Conservation (phyloP, 257 asterid genomes). For the Coffea eugenioides region DNA sequence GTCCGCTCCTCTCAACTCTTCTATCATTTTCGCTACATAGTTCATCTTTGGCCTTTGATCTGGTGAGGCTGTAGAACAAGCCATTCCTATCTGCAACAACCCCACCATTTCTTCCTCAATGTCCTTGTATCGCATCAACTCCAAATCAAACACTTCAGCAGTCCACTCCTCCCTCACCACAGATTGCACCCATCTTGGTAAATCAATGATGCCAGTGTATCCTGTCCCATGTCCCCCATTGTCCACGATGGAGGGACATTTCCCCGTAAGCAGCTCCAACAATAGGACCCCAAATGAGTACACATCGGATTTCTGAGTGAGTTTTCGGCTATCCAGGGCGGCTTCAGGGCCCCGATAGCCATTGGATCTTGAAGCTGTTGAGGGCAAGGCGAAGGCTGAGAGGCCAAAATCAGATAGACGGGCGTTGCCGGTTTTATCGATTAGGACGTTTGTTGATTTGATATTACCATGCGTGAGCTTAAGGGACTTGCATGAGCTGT, state of each 20-base stretch:
- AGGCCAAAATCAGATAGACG: constrained; percentile 81
- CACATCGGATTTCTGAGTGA: constrained; percentile 68
- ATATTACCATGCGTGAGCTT: constrained; percentile 81
- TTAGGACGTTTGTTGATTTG: constrained; percentile 81
- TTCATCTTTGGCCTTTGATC: constrained; percentile 79
- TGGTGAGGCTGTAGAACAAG: constrained; percentile 57
- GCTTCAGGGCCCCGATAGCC: constrained; percentile 92
- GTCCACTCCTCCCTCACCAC: constrained; percentile 99
- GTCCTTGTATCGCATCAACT: constrained; percentile 92
- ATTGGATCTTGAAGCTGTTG: constrained; percentile 50
- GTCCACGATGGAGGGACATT: constrained; percentile 65
- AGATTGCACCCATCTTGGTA: constrained; percentile 97
- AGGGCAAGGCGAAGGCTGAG: constrained; percentile 51
- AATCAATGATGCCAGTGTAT: constrained; percentile 57
- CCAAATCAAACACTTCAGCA: constrained; percentile 94
- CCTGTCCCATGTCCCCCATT: constrained; percentile 42
- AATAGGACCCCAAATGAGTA: constrained; percentile 84
- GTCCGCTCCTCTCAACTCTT: constrained; percentile 69
- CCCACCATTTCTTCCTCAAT: constrained; percentile 98
- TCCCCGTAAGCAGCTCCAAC: constrained; percentile 85
- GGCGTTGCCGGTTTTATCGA: constrained; percentile 60
- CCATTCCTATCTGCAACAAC: constrained; percentile 77
- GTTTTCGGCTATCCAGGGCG: constrained; percentile 49
- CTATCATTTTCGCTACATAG: constrained; percentile 73
- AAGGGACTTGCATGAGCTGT: constrained; percentile 61